These are phyloP conservation scores for Arachis stenosperma DNA, from an alignment of 306 rosid genomes.

Conservation along the genomic window DNA sequence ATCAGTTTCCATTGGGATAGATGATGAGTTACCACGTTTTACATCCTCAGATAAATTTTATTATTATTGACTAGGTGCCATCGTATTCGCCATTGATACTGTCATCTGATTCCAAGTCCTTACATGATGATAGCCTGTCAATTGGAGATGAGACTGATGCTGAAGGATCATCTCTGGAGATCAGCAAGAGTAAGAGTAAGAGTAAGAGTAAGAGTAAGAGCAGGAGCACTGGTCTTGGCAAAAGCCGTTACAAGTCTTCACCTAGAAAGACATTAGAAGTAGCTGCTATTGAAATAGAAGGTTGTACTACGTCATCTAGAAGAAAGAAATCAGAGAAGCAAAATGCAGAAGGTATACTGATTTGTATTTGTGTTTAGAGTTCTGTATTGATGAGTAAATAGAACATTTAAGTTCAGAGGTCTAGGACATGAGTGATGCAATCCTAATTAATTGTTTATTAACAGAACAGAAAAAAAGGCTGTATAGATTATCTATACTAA, in stretches of 20 bases:
- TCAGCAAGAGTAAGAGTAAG: slow-evolving; percentile 32
- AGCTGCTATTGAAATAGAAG: slow-evolving; percentile 43
- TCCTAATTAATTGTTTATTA: neutral
- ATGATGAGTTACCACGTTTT: neutral
- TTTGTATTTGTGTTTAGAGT: slow-evolving; percentile 25
- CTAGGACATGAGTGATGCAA: neutral
- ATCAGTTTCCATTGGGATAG: neutral
- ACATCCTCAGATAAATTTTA: neutral
- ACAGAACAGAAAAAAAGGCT: neutral
- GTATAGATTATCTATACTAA: slow-evolving; percentile 1
- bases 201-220: neutral
- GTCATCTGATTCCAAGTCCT: slow-evolving; percentile 67
- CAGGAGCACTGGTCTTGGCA: neutral
- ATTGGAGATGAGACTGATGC: slow-evolving; percentile 40
- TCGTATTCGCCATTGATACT: slow-evolving; percentile 50
- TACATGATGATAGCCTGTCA: slow-evolving; percentile 42
- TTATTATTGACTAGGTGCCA: slow-evolving; percentile 58
- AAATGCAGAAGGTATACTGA: slow-evolving; percentile 52
- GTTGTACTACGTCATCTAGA: slow-evolving; percentile 19
- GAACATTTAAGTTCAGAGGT: slow-evolving; percentile 20
- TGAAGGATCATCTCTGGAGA: slow-evolving; percentile 50
- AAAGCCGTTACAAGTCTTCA: slow-evolving; percentile 38
- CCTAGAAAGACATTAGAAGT: slow-evolving; percentile 41
- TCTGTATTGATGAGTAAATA: slow-evolving; percentile 21
- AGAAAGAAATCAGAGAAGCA: slow-evolving; percentile 47